A percentile compares a stretch with the other conserved stretches of the same genome.
phyloP scores from a whole-genome alignment of 805 yeast species.

The Nakazawaea ernobii region DNA sequence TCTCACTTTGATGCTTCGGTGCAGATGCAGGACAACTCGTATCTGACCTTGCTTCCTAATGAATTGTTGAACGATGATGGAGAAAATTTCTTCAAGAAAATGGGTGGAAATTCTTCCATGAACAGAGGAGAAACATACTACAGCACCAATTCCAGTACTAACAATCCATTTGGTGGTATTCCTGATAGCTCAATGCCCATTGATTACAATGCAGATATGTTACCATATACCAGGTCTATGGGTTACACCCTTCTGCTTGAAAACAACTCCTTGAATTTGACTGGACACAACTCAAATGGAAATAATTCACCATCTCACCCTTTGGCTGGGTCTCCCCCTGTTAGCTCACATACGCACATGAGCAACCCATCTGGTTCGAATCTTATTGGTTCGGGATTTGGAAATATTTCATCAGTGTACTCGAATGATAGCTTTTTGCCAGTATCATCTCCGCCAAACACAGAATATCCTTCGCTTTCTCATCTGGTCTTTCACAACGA shows the following conservation, averaged over 20 bases:
- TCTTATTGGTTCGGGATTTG: neutral
- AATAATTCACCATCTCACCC: neutral
- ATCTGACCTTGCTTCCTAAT: conserved; percentile 6
- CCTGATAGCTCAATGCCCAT: neutral
- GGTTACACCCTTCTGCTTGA: neutral
- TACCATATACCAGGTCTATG: neutral
- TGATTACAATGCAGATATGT: neutral
- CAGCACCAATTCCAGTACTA: neutral
- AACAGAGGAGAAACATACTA: neutral
- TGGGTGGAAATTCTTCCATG: neutral
- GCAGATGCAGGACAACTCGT: neutral
- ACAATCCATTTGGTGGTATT: conserved; percentile 4
- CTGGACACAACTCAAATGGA: neutral
- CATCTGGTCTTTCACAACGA: neutral
- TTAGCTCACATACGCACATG: neutral
- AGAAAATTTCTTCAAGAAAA: neutral
- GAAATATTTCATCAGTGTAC: neutral
- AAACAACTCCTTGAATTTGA: neutral
- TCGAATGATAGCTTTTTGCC: conserved; percentile 3
- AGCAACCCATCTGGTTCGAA: neutral
- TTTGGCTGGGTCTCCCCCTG: neutral
- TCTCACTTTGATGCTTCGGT: neutral
- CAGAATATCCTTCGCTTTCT: neutral
- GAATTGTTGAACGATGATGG: conserved; percentile 4
- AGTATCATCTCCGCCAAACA: neutral